Conservation (phyloP, 2,329 filamentous ascomycete genomes). For the Scedosporium minutisporum region DNA sequence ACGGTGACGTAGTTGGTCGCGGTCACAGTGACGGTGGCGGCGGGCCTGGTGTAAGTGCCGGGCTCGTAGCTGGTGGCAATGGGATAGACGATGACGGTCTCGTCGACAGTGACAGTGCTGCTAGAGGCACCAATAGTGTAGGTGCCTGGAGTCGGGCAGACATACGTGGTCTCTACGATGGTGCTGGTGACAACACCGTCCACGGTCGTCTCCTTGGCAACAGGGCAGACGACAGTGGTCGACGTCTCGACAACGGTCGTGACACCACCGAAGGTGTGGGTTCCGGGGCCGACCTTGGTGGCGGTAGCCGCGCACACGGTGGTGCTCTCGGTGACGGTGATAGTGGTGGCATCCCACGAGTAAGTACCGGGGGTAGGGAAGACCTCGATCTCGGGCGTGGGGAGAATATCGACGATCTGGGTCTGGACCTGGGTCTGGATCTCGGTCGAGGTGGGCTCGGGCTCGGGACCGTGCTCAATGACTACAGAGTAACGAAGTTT, state of each 20-base stretch:
- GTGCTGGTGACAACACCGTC: conserved; percentile 54
- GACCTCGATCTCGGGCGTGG: conserved; percentile 41
- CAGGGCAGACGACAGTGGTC: conserved; percentile 62
- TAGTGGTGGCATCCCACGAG: conserved; percentile 64
- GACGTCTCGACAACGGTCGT: conserved; percentile 58
- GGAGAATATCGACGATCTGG: conserved; percentile 34
- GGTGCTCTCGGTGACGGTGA: conserved; percentile 56
- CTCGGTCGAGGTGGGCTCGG: not conserved
- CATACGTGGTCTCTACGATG: conserved; percentile 60
- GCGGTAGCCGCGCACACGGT: conserved; percentile 56
- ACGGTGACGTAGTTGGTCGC: conserved; percentile 58
- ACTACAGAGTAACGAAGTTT: not conserved
- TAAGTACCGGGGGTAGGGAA: conserved; percentile 62
- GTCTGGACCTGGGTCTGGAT: conserved; percentile 13
- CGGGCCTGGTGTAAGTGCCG: conserved; percentile 64
- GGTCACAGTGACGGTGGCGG: conserved; percentile 57
- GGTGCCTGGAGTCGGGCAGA: conserved; percentile 63
- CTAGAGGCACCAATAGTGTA: conserved; percentile 66
- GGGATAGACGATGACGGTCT: conserved; percentile 53
- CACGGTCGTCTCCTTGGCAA: conserved; percentile 53
- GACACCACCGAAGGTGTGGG: conserved; percentile 61
- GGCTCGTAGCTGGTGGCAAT: conserved; percentile 54
- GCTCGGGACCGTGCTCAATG: not conserved
- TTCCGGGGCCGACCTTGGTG: conserved; percentile 53
- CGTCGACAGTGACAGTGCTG: conserved; percentile 43